A percentile compares a stretch with the other conserved stretches of the same genome.
These are phyloP conservation scores for Nemania diffusa DNA, from an alignment of 2,329 filamentous ascomycete genomes.

Conservation along the genomic window DNA sequence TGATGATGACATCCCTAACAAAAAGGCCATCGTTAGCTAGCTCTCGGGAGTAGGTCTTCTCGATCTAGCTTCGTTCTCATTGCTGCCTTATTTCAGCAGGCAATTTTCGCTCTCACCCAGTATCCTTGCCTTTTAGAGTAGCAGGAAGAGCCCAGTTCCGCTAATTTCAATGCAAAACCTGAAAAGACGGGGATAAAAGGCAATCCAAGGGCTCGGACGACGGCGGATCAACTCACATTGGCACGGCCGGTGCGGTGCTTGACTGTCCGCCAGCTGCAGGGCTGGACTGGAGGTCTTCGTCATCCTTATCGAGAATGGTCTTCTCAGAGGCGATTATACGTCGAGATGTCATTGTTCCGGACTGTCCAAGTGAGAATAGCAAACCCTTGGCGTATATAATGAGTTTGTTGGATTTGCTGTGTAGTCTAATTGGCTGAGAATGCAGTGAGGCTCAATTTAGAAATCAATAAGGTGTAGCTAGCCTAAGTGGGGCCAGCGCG, in stretches of 20 bases:
- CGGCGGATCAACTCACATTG: constrained; percentile 68
- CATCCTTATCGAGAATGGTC: constrained; percentile 71
- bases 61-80: background rate
- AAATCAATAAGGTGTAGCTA: background rate
- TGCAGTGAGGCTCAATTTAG: constrained; percentile 10
- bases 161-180: background rate
- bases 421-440: background rate
- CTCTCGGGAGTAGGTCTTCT: background rate
- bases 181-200: background rate
- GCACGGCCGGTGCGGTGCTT: constrained; percentile 80
- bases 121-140: background rate
- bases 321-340: constrained; percentile 74
- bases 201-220: background rate
- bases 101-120: background rate
- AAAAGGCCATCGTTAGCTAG: constrained; percentile 19
- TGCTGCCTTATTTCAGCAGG: background rate
- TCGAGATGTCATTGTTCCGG: constrained; percentile 72
- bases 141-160: background rate
- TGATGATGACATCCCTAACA: constrained; percentile 81
- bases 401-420: background rate
- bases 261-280: constrained; percentile 62
- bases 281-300: constrained; percentile 52
- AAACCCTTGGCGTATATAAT: background rate
- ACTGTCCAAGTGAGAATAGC: background rate
- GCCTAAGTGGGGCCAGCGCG: constrained; percentile 8